Percentiles rank a stretch among this genome's conserved stretches.
Evolutionary conservation across 139 green algal genomes (phyloP).

Genomic region (Chlorella ohadii): DNA sequence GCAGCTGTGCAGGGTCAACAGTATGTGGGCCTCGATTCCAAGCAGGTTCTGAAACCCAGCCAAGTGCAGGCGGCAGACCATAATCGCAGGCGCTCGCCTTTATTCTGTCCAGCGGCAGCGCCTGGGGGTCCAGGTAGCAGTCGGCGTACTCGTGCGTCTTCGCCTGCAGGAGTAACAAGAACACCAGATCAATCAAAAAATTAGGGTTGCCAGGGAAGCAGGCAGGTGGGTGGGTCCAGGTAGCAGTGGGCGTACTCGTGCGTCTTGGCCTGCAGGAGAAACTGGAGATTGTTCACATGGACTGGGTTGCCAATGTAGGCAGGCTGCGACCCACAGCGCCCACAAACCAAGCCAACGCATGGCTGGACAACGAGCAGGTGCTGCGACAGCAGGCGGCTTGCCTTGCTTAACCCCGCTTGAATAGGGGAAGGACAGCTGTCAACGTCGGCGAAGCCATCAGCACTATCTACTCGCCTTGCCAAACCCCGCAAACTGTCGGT

Average conservation of each 20-base stretch:
- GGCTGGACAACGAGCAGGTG: too few species aligned
- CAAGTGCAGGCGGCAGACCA: too few species aligned
- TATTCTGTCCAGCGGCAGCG: constrained; percentile 73
- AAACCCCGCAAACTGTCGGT: constrained; percentile 88
- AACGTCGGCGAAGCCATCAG: constrained; percentile 73
- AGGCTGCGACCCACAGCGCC: too few species aligned
- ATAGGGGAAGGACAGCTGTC: background rate
- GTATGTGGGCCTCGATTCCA: too few species aligned
- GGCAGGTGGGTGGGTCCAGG: constrained; percentile 66
- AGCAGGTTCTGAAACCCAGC: too few species aligned
- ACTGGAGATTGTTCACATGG: background rate
- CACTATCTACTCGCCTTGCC: constrained; percentile 36
- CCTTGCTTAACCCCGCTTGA: too few species aligned
- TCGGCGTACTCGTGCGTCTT: constrained; percentile 76
- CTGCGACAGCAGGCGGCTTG: too few species aligned
- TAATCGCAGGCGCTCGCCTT: too few species aligned
- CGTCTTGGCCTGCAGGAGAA: constrained; percentile 2
- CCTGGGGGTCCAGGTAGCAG: constrained; percentile 68
- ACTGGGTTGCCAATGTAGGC: too few species aligned
- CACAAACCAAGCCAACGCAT: too few species aligned
- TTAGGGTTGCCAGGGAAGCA: too few species aligned
- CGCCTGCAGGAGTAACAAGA: constrained; percentile 28
- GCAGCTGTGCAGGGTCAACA: too few species aligned
- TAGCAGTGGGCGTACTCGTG: constrained; percentile 81
- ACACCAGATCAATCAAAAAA: constrained; percentile 55